Evolutionary conservation across 305 asterid species (phyloP).

Genomic region (Solanum hybrid): DNA sequence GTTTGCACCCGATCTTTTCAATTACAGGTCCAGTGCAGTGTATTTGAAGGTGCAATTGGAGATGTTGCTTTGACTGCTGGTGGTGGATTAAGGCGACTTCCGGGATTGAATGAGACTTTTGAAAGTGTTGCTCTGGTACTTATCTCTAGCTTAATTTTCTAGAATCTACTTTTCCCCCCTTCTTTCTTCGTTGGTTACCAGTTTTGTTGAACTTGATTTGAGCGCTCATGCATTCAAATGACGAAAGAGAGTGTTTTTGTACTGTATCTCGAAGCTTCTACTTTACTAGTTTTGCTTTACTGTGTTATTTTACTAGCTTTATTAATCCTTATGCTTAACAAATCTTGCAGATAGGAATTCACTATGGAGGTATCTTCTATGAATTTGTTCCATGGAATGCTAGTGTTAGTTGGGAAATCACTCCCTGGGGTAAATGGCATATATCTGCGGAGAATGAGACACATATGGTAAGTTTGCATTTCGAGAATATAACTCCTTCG

Average conservation of each 20-base stretch:
- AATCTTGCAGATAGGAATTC: constrained; percentile 69
- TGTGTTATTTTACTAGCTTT: neutral
- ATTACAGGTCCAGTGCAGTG: constrained; percentile 78
- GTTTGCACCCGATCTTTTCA: neutral
- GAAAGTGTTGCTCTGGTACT: constrained; percentile 91
- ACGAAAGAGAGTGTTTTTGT: neutral
- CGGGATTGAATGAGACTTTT: constrained; percentile 51
- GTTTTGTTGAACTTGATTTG: constrained; percentile 3
- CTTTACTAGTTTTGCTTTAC: neutral
- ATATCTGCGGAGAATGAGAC: constrained; percentile 70
- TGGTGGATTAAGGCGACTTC: constrained; percentile 85
- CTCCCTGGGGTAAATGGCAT: constrained; percentile 85
- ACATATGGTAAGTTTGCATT: constrained; percentile 37
- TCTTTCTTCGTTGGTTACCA: neutral
- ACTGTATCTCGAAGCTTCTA: neutral
- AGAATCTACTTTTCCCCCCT: neutral
- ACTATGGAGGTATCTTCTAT: constrained; percentile 64
- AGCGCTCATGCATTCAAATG: neutral
- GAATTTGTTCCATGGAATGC: constrained; percentile 97
- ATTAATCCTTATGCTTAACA: neutral
- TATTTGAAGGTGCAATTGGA: constrained; percentile 80
- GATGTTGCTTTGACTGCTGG: constrained; percentile 73
- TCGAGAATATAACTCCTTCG: neutral
- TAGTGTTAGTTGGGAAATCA: constrained; percentile 71
- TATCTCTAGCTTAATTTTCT: neutral